phyloP scores from a whole-genome alignment of 1,284 basidiomycete genomes.

The Austroboletus rostrupii region DNA sequence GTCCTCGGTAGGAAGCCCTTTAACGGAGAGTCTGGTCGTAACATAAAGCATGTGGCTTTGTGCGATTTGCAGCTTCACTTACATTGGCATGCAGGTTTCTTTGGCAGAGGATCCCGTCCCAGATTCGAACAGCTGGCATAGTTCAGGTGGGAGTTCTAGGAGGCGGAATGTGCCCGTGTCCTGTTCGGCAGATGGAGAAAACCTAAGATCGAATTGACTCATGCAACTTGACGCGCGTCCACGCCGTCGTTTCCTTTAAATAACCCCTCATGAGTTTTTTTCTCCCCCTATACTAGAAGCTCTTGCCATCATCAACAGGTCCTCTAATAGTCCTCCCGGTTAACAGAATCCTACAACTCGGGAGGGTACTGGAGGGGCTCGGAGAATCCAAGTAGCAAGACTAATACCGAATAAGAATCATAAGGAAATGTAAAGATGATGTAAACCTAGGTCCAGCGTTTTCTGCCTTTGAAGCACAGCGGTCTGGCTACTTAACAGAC shows the following conservation, averaged over 20 bases:
- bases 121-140: conserved; percentile 50
- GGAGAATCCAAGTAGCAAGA: too few relatives aligned
- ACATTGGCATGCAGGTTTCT: conserved; percentile 19
- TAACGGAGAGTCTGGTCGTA: conserved; percentile 64
- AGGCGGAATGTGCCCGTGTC: conserved; percentile 58
- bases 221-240: conserved; percentile 9
- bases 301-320: too few relatives aligned
- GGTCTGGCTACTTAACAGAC: too few relatives aligned
- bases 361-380: too few relatives aligned
- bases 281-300: too few relatives aligned
- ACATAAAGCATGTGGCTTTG: background rate
- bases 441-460: too few relatives aligned
- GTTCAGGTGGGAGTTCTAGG: conserved; percentile 63
- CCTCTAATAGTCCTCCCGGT: too few relatives aligned
- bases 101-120: conserved; percentile 29
- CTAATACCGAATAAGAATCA: too few relatives aligned
- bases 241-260: background rate
- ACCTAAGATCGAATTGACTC: conserved; percentile 42
- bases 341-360: too few relatives aligned
- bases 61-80: background rate
- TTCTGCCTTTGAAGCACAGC: too few relatives aligned
- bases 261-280: too few relatives aligned
- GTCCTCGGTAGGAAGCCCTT: conserved; percentile 77
- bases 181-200: conserved; percentile 43
- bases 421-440: too few relatives aligned